Percentiles rank a stretch among this genome's conserved stretches.
These are phyloP conservation scores for Tympanopsis confertula DNA, from an alignment of 2,329 filamentous ascomycete species.

Conservation along the genomic window DNA sequence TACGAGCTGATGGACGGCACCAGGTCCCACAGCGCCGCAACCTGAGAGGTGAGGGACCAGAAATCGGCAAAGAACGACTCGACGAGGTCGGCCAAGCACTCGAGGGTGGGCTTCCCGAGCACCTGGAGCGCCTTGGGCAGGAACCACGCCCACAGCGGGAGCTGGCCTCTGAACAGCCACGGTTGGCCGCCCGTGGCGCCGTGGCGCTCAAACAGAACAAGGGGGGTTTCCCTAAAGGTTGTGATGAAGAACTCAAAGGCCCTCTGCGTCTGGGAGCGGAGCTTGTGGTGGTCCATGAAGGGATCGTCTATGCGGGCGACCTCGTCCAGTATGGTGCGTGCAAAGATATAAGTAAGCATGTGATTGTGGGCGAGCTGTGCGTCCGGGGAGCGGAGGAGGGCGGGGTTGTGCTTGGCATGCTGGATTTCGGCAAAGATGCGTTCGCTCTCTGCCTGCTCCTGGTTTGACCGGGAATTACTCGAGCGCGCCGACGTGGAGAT, in stretches of 20 bases:
- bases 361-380: slow-evolving; percentile 68
- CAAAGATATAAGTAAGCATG: slow-evolving; percentile 74
- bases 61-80: slow-evolving; percentile 38
- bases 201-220: slow-evolving; percentile 37
- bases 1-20: slow-evolving; percentile 32
- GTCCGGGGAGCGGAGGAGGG: slow-evolving; percentile 44
- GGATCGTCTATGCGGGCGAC: slow-evolving; percentile 53
- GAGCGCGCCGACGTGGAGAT: slow-evolving; percentile 46
- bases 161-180: slow-evolving; percentile 39
- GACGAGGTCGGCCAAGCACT: slow-evolving; percentile 35
- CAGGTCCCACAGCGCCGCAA: slow-evolving; percentile 34
- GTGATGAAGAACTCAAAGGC: slow-evolving; percentile 69
- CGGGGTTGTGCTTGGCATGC: slow-evolving; percentile 36
- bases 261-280: slow-evolving; percentile 50
- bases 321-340: slow-evolving; percentile 65
- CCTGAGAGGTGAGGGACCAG: slow-evolving; percentile 29
- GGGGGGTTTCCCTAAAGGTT: slow-evolving; percentile 64
- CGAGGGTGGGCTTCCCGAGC: slow-evolving; percentile 37
- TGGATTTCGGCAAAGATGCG: slow-evolving; percentile 51
- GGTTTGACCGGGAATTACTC: slow-evolving; percentile 45
- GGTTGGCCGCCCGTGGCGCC: slow-evolving; percentile 25
- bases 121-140: slow-evolving; percentile 45
- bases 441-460: slow-evolving; percentile 61
- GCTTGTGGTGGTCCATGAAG: slow-evolving; percentile 43
- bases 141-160: slow-evolving; percentile 56